Evolutionary conservation across 108 stramenopile genomes (phyloP).

Genomic region (Tribonema minus): DNA sequence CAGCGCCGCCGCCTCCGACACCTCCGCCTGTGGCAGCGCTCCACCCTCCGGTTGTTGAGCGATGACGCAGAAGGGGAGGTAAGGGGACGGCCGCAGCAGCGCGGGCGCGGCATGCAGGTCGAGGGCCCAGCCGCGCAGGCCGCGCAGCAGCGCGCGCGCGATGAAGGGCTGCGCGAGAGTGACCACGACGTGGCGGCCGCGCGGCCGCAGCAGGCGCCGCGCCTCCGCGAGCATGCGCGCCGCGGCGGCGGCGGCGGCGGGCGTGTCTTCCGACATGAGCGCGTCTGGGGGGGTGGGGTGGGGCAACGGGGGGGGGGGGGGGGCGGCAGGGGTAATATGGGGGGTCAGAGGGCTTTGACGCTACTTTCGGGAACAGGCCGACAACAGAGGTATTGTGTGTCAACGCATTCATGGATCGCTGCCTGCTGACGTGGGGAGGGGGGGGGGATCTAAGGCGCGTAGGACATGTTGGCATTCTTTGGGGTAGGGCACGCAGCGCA

Average conservation of each 20-base stretch:
- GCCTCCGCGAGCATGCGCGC: conserved; percentile 28
- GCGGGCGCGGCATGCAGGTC: conserved; percentile 31
- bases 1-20: background rate
- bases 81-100: conserved; percentile 8
- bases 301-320: too few relatives aligned
- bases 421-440: too few relatives aligned
- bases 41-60: background rate
- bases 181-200: background rate
- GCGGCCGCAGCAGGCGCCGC: conserved; percentile 9
- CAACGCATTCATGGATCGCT: too few relatives aligned
- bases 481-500: too few relatives aligned
- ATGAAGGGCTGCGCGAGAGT: background rate
- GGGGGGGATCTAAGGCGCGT: too few relatives aligned
- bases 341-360: too few relatives aligned
- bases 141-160: background rate
- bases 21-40: background rate
- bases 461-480: too few relatives aligned
- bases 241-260: conserved; percentile 1
- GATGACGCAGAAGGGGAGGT: conserved; percentile 30
- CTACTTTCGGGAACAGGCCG: too few relatives aligned
- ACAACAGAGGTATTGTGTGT: too few relatives aligned
- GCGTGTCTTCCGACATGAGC: conserved; percentile 41
- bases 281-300: too few relatives aligned
- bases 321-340: too few relatives aligned
- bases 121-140: background rate